These are phyloP conservation scores for Ogataea trehalophila DNA, from an alignment of 805 yeast genomes.

Conservation along the genomic window DNA sequence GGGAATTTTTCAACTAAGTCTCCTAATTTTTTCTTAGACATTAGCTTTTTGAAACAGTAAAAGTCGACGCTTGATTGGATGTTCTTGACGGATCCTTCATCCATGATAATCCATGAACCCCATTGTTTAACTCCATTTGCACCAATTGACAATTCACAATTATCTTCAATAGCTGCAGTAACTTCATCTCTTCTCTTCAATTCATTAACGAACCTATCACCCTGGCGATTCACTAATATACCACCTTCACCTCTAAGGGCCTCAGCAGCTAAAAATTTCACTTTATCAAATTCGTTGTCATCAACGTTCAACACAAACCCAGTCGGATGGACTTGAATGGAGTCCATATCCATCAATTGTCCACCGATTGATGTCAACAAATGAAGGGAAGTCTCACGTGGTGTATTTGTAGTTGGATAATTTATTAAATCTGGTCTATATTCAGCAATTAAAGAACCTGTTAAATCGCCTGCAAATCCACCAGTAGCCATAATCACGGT, in stretches of 20 bases:
- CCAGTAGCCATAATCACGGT: constrained; percentile 63
- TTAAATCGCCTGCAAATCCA: constrained; percentile 63
- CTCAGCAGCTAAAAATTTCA: constrained; percentile 58
- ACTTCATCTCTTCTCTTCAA: constrained; percentile 58
- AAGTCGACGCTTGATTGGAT: constrained; percentile 51
- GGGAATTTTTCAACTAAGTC: constrained; percentile 37
- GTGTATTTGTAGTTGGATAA: constrained; percentile 57
- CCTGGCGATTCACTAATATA: constrained; percentile 42
- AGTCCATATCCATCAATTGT: constrained; percentile 55
- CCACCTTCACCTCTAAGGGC: constrained; percentile 67
- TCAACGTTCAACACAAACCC: constrained; percentile 50
- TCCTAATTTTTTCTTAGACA: constrained; percentile 41
- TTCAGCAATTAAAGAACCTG: constrained; percentile 39
- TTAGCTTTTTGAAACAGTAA: constrained; percentile 50
- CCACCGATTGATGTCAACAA: constrained; percentile 49
- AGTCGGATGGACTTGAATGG: constrained; percentile 66
- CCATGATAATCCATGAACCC: constrained; percentile 45
- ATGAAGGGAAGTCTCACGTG: constrained; percentile 59
- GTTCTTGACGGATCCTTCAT: constrained; percentile 39
- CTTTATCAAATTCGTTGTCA: constrained; percentile 19
- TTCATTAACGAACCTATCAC: constrained; percentile 54
- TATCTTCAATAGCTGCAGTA: constrained; percentile 50
- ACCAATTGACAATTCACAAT: constrained; percentile 7
- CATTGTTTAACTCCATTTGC: constrained; percentile 26
- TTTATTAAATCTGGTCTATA: constrained; percentile 54